Base-by-base conservation (phyloP, 345 rosid species). In the Arabidopsis suecica region DNA sequence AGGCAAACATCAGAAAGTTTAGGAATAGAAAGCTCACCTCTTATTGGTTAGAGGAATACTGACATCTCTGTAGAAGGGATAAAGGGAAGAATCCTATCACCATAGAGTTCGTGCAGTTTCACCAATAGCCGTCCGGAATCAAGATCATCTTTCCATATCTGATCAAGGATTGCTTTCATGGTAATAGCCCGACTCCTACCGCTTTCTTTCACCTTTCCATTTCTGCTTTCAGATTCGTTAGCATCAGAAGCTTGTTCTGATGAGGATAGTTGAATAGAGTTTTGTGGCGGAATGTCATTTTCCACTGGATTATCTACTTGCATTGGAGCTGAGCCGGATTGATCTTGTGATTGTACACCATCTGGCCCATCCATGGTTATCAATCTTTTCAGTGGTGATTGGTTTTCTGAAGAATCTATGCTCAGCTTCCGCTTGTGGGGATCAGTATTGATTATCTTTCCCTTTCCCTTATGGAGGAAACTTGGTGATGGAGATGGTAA, bases 91-190 rank as follows among this genome's bases (percentile, higher is more conserved):
- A 88, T 82, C 49, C 84, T 76, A 63, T 95, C 96, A 44, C 97
- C 96, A 72, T 87, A 90, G 71, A 84, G 77, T 69, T 92, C 93
- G 58, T 83, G 87, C 45, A 89, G 73, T 41, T 88, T 82, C 54
- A 81, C 88, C 47, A 95, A 74, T 11, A 87, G 83, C 47, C 79
- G 80, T 68, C 94, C 98, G 1, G 91, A 86, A 40, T 83, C 79
- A 75, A 90, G 82, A 51, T 90, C 97, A 53, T 92, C 94, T 71
- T 92, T 90, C 97, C 97, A 90, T 6, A 92, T 64, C 75, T 87
- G 96, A 36, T 62, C 57, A 36, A 84, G 83, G 62, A 87, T 84
- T 30, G 91, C 90, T 7, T 86, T 77, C 79, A 22, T 80, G 69
- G 83, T 86, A 30, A 78, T 47, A 48, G 77, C 72, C 16, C 71